phyloP scores from a whole-genome alignment of 2,329 filamentous ascomycete genomes.

The Pseudogymnoascus sp. region DNA sequence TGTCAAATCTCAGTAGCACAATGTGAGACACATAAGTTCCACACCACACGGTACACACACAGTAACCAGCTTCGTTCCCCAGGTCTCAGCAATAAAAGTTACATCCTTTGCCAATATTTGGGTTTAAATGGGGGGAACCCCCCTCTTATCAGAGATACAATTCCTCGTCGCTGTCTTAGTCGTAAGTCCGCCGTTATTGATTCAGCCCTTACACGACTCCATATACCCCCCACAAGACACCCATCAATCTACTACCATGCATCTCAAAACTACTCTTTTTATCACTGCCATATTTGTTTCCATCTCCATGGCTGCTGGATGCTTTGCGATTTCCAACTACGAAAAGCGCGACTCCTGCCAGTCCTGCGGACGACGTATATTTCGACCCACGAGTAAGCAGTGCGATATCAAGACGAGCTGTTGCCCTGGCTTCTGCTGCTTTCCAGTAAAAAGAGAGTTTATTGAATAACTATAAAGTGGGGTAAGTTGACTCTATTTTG shows the following conservation, averaged over 20 bases:
- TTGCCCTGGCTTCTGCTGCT: neutral
- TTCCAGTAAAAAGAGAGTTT: neutral
- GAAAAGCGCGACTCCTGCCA: neutral
- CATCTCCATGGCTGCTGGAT: neutral
- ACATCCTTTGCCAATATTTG: neutral
- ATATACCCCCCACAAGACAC: neutral
- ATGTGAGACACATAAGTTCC: neutral
- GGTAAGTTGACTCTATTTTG: neutral
- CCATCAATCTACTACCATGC: neutral
- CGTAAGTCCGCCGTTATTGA: neutral
- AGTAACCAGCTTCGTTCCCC: neutral
- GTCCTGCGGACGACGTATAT: neutral
- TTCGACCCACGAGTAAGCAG: neutral
- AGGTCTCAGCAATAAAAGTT: neutral
- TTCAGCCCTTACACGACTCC: neutral
- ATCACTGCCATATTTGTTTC: neutral
- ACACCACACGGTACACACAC: neutral
- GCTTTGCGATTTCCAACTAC: neutral
- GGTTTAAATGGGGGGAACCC: neutral
- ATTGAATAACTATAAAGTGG: neutral
- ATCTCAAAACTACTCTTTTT: neutral
- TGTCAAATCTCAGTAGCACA: neutral
- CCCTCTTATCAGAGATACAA: neutral
- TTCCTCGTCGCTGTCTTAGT: neutral
- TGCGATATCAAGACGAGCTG: neutral